Conservation (phyloP, 164 flowering plant species). For the Cinnamomum micranthum region DNA sequence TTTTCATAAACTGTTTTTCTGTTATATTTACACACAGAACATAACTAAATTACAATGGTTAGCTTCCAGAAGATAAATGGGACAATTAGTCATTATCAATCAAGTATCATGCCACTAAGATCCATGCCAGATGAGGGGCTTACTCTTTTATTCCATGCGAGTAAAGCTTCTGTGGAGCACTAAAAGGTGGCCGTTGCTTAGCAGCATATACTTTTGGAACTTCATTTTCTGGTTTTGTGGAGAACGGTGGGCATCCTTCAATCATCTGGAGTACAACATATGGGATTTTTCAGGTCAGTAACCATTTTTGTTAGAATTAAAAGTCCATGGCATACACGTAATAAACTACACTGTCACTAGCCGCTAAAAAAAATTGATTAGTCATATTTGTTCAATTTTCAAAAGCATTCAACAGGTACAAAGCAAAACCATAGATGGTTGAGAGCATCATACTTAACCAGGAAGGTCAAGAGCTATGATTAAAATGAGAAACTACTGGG, state of each 20-base stretch:
- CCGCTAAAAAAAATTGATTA: no score
- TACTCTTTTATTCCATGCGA: conserved; percentile 85
- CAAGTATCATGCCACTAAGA: neutral
- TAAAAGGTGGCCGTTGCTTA: conserved; percentile 81
- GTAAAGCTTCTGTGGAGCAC: conserved; percentile 66
- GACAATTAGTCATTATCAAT: no score
- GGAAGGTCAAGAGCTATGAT: conserved; percentile 2
- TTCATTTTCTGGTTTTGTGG: conserved; percentile 52
- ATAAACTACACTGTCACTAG: neutral
- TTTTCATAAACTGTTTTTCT: no score
- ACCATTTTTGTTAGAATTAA: neutral
- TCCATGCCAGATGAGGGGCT: conserved; percentile 13
- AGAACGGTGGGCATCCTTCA: conserved; percentile 86
- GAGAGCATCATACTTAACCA: neutral
- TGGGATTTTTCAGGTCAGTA: neutral
- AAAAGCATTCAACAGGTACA: neutral
- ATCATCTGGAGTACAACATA: conserved; percentile 60
- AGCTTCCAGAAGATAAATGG: no score
- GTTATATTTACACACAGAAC: no score
- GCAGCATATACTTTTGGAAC: conserved; percentile 66
- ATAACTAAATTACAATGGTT: no score
- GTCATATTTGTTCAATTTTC: neutral
- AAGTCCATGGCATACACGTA: neutral
- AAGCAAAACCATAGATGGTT: neutral
- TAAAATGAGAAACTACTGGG: neutral